phyloP scores from a whole-genome alignment of 495 filamentous ascomycete species.

The Apodospora peruviana region DNA sequence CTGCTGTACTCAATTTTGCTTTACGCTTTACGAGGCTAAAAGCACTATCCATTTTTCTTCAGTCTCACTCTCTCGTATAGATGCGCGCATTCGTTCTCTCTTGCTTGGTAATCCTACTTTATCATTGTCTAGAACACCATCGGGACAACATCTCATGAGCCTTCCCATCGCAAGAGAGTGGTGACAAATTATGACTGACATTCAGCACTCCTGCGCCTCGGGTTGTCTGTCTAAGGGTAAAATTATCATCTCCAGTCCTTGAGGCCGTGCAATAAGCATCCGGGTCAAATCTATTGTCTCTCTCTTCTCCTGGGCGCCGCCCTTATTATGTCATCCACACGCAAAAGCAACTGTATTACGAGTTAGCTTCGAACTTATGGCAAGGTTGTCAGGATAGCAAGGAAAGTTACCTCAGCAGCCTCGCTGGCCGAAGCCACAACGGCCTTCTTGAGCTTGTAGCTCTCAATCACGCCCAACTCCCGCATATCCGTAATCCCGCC shows the following conservation, averaged over 20 bases:
- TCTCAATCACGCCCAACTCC: slow-evolving; percentile 91
- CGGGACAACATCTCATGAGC: slow-evolving; percentile 10
- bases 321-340: slow-evolving; percentile 36
- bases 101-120: not conserved
- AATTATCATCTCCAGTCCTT: not conserved
- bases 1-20: no score
- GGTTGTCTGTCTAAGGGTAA: not conserved
- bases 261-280: not conserved
- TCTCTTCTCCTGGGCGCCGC: slow-evolving; percentile 32
- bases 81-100: not conserved
- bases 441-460: slow-evolving; percentile 96
- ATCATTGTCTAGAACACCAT: not conserved
- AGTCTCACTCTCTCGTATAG: no score
- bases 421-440: slow-evolving; percentile 93
- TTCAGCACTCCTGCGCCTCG: not conserved
- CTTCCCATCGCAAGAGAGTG: no score
- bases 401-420: slow-evolving; percentile 77
- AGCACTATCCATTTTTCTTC: no score
- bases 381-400: slow-evolving; percentile 1
- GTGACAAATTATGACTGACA: no score
- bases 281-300: slow-evolving; percentile 11
- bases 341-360: slow-evolving; percentile 22
- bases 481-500: slow-evolving; percentile 96
- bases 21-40: no score
- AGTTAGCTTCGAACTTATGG: slow-evolving; percentile 10